Evolutionary conservation across 2,329 filamentous ascomycete genomes (phyloP), one percentile per base, ranked within the genome.

Genomic region (Incumbomyces delicatus): DNA sequence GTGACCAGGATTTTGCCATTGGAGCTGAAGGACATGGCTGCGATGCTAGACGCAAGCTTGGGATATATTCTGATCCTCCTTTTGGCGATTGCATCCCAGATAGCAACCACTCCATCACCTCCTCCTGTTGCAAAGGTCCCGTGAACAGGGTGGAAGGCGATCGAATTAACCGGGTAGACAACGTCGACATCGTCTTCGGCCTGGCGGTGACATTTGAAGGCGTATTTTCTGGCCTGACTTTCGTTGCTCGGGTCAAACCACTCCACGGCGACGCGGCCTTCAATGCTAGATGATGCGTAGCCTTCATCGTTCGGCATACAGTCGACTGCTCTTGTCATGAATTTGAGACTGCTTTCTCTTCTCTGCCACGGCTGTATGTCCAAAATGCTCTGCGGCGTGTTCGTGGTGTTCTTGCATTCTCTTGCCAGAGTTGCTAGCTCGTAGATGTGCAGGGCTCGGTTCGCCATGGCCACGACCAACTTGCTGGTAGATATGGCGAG

Each of bases 291-390:
- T 1, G 85, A 90, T 8, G 90, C 89, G 63, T 96, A 98, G 4
- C 92, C 92, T 10, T 84, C 85, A 56, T 95, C 92, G 58, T 92
- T 89, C 12, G 92, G 90, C 92, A 98, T 96, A 65, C 90, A 95
- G 13, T 88, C 82, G 0, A 96, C 85, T 14, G 87, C 86, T 50
- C 92, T 80, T 1, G 90, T 96, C 73, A 95, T 87, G 68, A 95
- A 98, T 64, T 95, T 94, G 61, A 98, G 76, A 20, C 85, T 94
- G 44, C 87, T 94, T 65, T 98, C 92, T 50, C 92, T 80, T 58
- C 87, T 80, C 66, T 98, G 92, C 87, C 87, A 95, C 0, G 90
- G 89, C 61, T 85, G 77, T 44, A 88, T 68, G 16, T 73, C 67
- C 14, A 76, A 62, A 36, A 61, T 62, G 48, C 66, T 69, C 12